Evolutionary conservation across 768 basidiomycete genomes (phyloP), one percentile per base, ranked within the genome.

Genomic region (Tulasnella sp.): DNA sequence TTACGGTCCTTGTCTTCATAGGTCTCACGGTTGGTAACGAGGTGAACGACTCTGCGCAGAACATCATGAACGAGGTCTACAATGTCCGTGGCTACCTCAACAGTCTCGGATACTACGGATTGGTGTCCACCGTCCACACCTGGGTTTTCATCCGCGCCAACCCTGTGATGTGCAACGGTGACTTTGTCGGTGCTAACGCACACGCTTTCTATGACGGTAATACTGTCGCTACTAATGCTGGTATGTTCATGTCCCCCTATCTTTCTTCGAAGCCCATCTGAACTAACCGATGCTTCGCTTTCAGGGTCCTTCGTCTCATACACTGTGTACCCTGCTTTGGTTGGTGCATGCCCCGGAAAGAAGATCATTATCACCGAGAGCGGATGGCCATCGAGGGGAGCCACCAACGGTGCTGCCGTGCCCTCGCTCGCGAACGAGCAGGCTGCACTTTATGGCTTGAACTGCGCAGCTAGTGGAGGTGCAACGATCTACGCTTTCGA

Each of bases 1-100:
- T 15, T 7, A 38, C 15, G 34, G 15, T 15, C 34, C 34, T 38
- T 15, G 7, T 38, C 5, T 38, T 15, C 5, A 38, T 38, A 38
- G 34, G 34, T 15, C 34, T 56, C 19, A 23, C 55, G 38, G 19
- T 30, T 21, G 38, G 56, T 17, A 59, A 59, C 52, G 56, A 59
- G 26, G 56, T 59, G 11, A 55, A 55, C 23, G 56, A 59, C 23
- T 56, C 53, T 26, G 56, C 51, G 5, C 15, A 26, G 15, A 59
- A 56, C 42, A 59, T 59, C 26, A 59, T 59, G 56, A 24, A 38
- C n/a, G 52, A 59, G 30, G 56, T 59, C n/a, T 59, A 56, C 24
- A 26, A 54, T 29, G 56, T 59, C 13, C 50, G 56, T 15, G 56
- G 56, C 30, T 59, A 59, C 27, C 51, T 59, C 9, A n/a, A 21